These are phyloP conservation scores for Lactarius akahatsu DNA, from an alignment of 768 basidiomycete genomes.

Conservation along the genomic window DNA sequence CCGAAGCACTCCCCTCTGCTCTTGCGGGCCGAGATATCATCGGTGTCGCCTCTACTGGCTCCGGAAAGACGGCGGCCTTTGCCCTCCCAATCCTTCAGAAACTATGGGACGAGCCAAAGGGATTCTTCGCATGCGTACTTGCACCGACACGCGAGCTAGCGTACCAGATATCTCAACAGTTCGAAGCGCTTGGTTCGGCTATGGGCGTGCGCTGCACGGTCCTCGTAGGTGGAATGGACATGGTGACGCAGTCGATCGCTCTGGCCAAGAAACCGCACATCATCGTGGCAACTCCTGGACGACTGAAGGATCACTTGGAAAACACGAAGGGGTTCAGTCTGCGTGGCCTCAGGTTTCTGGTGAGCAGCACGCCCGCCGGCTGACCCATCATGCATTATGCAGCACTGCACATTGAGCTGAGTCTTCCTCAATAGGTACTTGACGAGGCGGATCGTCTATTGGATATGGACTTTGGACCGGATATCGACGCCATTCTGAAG, in stretches of 20 bases:
- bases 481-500: slow-evolving; percentile 95
- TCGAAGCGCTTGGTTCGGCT: slow-evolving; percentile 85
- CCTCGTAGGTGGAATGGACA: slow-evolving; percentile 94
- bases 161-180: slow-evolving; percentile 97
- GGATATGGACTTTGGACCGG: slow-evolving; percentile 95
- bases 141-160: slow-evolving; percentile 98
- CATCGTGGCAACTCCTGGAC: slow-evolving; percentile 92
- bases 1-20: slow-evolving; percentile 80
- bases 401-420: slow-evolving; percentile 5
- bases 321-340: slow-evolving; percentile 97
- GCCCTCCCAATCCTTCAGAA: slow-evolving; percentile 94
- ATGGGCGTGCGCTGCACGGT: slow-evolving; percentile 92
- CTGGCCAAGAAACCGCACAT: slow-evolving; percentile 94
- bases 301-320: slow-evolving; percentile 90
- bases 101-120: slow-evolving; percentile 93
- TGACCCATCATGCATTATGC: not conserved
- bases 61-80: slow-evolving; percentile 97
- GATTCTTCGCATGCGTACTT: slow-evolving; percentile 88
- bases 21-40: slow-evolving; percentile 93
- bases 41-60: slow-evolving; percentile 96
- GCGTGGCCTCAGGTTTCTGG: slow-evolving; percentile 82
- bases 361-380: slow-evolving; percentile 40
- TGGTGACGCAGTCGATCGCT: slow-evolving; percentile 85
- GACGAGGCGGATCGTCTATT: slow-evolving; percentile 95
- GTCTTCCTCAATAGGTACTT: slow-evolving; percentile 61